Evolutionary conservation across 2,329 filamentous ascomycete genomes (phyloP).

Genomic region (Zasmidium citrigriseum): DNA sequence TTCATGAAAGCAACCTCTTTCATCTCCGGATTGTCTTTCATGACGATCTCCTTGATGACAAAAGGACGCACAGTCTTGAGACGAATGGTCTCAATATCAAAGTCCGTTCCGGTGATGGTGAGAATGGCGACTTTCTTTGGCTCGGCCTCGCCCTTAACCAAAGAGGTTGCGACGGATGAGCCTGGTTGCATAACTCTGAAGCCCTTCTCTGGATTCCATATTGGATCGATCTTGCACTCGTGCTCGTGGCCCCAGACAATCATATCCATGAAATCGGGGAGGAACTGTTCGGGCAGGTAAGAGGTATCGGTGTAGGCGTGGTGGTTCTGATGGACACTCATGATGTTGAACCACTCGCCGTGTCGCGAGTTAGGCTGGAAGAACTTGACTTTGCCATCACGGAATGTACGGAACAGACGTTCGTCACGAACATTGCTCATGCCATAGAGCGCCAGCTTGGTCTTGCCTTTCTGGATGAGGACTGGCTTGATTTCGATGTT

Average conservation of each 20-base stretch:
- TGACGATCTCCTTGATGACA: slow-evolving; percentile 76
- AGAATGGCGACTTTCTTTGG: slow-evolving; percentile 88
- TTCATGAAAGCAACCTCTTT: slow-evolving; percentile 76
- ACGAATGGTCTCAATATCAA: slow-evolving; percentile 76
- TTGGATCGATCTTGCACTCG: slow-evolving; percentile 87
- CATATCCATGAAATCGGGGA: slow-evolving; percentile 88
- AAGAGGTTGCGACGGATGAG: slow-evolving; percentile 90
- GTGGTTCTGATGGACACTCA: slow-evolving; percentile 96
- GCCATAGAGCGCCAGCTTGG: slow-evolving; percentile 90
- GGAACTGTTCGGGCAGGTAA: slow-evolving; percentile 91
- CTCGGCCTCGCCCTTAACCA: slow-evolving; percentile 86
- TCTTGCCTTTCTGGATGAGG: slow-evolving; percentile 86
- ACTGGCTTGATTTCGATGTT: slow-evolving; percentile 92
- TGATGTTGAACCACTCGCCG: slow-evolving; percentile 91
- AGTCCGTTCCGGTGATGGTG: slow-evolving; percentile 79
- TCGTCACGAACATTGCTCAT: slow-evolving; percentile 96
- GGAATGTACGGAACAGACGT: slow-evolving; percentile 87
- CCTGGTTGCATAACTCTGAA: slow-evolving; percentile 98
- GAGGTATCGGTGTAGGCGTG: slow-evolving; percentile 86
- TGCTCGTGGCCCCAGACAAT: slow-evolving; percentile 98
- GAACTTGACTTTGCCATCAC: slow-evolving; percentile 92
- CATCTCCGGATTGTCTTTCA: slow-evolving; percentile 75
- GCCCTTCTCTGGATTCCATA: slow-evolving; percentile 78
- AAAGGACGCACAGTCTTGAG: slow-evolving; percentile 90
- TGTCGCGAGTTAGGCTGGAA: slow-evolving; percentile 79